Evolutionary conservation across 257 asterid genomes (phyloP), one percentile per base, ranked within the genome.

Genomic region (Scutellaria barbata): DNA sequence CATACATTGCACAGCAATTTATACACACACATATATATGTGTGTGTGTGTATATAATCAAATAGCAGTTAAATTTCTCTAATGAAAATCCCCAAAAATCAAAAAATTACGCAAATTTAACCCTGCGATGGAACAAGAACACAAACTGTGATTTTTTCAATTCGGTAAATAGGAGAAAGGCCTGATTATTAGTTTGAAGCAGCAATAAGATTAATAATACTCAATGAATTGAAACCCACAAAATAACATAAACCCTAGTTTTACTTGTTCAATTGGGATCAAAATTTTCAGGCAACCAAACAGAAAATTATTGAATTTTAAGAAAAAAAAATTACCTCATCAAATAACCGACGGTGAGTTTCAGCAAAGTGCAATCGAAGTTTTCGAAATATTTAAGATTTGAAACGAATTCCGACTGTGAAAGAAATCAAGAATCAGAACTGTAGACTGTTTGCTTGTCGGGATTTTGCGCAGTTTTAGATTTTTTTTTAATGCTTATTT

Each of bases 301-400:
- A 65, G 57, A 52, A 56, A 76, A 48, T n/a, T 14, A 41, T 33
- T 3, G 13, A 68, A 35, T 46, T 37, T 10, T 41, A 52, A 4
- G 25, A 46, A 66, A 66, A 66, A 66, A 16, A 50, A 41, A 33
- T 35, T 22, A 76, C 76, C 81, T 76, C 76, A 43, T 65, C 52
- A 64, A 45, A 41, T 16, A 14, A 45, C 66, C 63, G 43, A 41
- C 14, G 3, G 18, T 9, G 61, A 66, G 11, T 16, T 20, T 41
- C 55, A 43, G 57, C 33, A 2, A 8, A 35, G 41, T 14, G 46
- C 17, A 30, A 30, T 30, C 4, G 35, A 30, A 30, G 35, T 35
- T 50, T 14, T 1, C 14, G 12, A 45, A 56, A 33, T 55, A 33
- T 50, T 30, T 5, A 43, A 14, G 42, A 3, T 16, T 51, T 17